phyloP scores from a whole-genome alignment of 306 rosid genomes.

The Fragaria ananassa region DNA sequence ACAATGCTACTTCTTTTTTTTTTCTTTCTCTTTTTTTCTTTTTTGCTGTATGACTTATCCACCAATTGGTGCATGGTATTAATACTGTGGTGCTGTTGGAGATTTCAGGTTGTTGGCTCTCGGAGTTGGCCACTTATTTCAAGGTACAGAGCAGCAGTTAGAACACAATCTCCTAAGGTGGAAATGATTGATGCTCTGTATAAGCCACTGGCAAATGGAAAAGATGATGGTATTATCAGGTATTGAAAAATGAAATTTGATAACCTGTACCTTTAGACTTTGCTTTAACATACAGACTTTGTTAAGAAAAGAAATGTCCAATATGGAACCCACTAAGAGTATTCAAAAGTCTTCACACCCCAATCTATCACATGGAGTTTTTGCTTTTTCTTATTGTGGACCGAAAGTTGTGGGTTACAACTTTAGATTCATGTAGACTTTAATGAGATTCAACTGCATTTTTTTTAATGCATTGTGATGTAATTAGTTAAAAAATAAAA shows the following conservation, averaged over 20 bases:
- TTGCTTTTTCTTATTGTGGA: not conserved
- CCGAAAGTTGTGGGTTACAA: not conserved
- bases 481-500: not conserved
- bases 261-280: not conserved
- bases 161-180: constrained; percentile 72
- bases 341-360: not conserved
- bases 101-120: constrained; percentile 82
- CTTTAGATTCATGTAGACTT: not conserved
- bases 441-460: not conserved
- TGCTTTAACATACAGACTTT: not conserved
- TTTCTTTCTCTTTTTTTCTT: not conserved
- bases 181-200: constrained; percentile 89
- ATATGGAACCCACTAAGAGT: not conserved
- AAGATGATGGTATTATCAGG: constrained; percentile 91
- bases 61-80: not conserved
- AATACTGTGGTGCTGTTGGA: constrained; percentile 12
- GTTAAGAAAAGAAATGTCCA: not conserved
- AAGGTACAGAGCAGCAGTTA: constrained; percentile 80
- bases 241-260: constrained; percentile 19
- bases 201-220: constrained; percentile 68
- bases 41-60: too few relatives aligned
- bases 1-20: not conserved
- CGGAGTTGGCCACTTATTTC: constrained; percentile 83
- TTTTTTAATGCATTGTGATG: not conserved
- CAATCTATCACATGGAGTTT: not conserved